Conservation (phyloP, 1,284 basidiomycete genomes). For the Phenoliferia sp. region DNA sequence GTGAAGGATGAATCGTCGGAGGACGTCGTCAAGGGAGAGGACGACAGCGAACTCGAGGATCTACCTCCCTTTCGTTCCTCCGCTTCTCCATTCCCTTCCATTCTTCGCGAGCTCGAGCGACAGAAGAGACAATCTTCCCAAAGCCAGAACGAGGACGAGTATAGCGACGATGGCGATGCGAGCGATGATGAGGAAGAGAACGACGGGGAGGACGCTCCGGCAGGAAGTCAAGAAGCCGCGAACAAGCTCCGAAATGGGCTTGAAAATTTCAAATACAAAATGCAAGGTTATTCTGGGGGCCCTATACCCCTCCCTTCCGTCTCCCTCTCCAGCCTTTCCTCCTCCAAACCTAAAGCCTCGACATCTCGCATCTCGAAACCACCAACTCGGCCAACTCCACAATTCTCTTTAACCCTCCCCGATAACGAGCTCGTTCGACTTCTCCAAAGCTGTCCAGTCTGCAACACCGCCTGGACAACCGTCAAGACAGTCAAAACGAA, state of each 20-base stretch:
- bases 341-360: background rate
- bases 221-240: background rate
- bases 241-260: background rate
- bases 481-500: constrained; percentile 60
- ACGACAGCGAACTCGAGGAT: too few species aligned
- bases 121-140: too few species aligned
- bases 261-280: constrained; percentile 38
- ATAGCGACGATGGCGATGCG: background rate
- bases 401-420: constrained; percentile 20
- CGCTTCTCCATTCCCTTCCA: background rate
- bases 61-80: too few species aligned
- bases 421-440: constrained; percentile 29
- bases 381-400: constrained; percentile 3
- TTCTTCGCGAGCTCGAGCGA: background rate
- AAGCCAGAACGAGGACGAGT: background rate
- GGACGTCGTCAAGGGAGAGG: too few species aligned
- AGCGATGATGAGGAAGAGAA: background rate
- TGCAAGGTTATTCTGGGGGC: constrained; percentile 39
- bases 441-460: constrained; percentile 56
- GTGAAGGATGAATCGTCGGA: background rate
- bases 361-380: background rate
- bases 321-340: background rate
- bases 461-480: constrained; percentile 57
- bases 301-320: constrained; percentile 35
- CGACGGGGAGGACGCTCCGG: constrained; percentile 9